A percentile compares a stretch with the other conserved stretches of the same genome.
Conservation (phyloP, 176 grass and related monocot genomes). For the Lolium rigidum region DNA sequence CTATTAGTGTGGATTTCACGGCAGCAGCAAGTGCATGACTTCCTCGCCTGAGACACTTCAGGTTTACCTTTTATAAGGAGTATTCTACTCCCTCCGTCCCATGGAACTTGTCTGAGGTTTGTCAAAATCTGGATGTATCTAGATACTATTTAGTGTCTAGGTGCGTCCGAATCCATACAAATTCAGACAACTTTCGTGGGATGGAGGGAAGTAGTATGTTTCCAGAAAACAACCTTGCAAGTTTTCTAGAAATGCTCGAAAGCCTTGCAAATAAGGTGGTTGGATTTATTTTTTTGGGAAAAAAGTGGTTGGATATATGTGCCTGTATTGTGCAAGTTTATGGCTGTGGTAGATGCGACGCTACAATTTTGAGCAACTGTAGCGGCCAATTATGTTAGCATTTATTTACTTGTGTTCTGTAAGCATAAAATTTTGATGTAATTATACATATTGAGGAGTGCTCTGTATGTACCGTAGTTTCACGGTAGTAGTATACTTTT, state of each 20-base stretch:
- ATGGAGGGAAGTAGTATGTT: neutral
- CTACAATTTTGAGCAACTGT: neutral
- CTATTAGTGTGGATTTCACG: neutral
- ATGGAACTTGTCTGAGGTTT: no score
- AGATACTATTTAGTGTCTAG: no score
- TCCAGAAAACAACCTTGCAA: neutral
- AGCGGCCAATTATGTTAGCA: neutral
- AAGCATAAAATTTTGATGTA: neutral
- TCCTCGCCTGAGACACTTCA: no score
- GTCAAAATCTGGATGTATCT: no score
- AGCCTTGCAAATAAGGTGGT: neutral
- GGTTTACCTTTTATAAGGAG: neutral
- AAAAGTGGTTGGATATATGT: neutral
- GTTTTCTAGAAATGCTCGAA: neutral
- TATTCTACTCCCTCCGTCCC: neutral
- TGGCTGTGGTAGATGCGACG: neutral
- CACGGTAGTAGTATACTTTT: constrained; percentile 29
- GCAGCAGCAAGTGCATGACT: no score
- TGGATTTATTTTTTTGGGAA: neutral
- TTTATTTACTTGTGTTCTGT: neutral
- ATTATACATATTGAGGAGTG: neutral
- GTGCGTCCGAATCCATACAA: no score
- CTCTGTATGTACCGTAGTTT: constrained; percentile 1
- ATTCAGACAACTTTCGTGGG: no score
- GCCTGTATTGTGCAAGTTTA: constrained; percentile 29